Evolutionary conservation across 2,329 filamentous ascomycete genomes (phyloP).

Genomic region (Ophiostoma himal-ulmi): DNA sequence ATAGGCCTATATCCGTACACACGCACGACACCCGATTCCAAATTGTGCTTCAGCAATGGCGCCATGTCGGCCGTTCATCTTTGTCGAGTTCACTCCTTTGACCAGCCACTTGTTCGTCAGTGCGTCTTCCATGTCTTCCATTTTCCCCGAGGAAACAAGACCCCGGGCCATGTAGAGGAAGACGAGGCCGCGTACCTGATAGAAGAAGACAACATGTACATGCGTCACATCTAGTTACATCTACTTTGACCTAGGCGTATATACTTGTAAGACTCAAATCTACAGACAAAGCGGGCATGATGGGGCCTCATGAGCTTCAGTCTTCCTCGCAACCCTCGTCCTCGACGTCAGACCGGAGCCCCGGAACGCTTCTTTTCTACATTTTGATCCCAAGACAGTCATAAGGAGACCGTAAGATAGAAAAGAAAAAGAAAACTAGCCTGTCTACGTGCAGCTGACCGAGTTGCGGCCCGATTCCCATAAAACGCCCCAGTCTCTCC

Average conservation of each 20-base stretch:
- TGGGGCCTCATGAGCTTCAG: background rate
- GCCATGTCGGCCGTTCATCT: background rate
- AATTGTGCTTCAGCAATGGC: background rate
- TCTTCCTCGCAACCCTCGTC: background rate
- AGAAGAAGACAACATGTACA: background rate
- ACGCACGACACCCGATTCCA: background rate
- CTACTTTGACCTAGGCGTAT: no score
- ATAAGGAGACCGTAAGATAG: background rate
- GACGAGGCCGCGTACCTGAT: background rate
- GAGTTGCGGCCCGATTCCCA: slow-evolving; percentile 7
- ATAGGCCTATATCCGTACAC: no score
- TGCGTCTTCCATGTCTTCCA: background rate
- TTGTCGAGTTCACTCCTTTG: background rate
- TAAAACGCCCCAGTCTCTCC: slow-evolving; percentile 11
- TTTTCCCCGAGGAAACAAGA: background rate
- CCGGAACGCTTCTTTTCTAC: background rate
- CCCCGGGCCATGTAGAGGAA: background rate
- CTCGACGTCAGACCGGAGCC: background rate
- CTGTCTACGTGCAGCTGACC: slow-evolving; percentile 7
- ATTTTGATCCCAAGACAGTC: background rate
- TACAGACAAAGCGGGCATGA: background rate
- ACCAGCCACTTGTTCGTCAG: background rate
- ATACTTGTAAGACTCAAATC: background rate
- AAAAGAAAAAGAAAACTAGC: background rate
- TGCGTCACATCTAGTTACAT: no score